Percentiles rank a stretch among this genome's conserved stretches.
phyloP scores from a whole-genome alignment of 306 rosid species.

The Begonia peltatifolia region DNA sequence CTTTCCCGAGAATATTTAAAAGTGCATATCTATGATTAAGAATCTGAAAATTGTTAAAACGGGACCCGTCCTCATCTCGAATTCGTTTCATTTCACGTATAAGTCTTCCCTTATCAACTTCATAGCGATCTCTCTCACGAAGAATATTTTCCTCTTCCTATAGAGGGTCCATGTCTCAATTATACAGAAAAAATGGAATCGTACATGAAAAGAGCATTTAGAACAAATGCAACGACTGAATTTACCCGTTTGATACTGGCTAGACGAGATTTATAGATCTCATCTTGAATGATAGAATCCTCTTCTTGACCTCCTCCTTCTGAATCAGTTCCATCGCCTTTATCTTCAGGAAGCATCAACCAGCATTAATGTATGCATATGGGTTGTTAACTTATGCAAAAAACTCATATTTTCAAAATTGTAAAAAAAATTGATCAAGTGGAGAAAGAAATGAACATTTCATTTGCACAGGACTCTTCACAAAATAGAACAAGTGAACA shows the following conservation, averaged over 20 bases:
- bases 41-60: constrained; percentile 96
- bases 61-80: constrained; percentile 99
- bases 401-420: background rate
- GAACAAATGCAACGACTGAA: constrained; percentile 1
- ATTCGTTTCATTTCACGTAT: constrained; percentile 99
- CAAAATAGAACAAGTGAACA: too few relatives aligned
- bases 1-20: constrained; percentile 97
- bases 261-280: constrained; percentile 78
- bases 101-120: constrained; percentile 86
- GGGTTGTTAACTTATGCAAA: background rate
- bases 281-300: constrained; percentile 71
- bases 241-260: constrained; percentile 93
- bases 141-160: constrained; percentile 82
- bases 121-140: constrained; percentile 94
- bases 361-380: constrained; percentile 1
- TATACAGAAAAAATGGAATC: background rate
- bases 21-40: constrained; percentile 81
- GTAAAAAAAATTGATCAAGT: background rate
- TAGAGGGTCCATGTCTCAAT: constrained; percentile 7
- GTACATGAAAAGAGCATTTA: background rate
- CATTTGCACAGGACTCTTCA: too few relatives aligned
- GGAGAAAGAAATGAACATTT: too few relatives aligned
- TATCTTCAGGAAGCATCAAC: constrained; percentile 32
- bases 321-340: constrained; percentile 56
- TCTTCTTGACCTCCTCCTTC: constrained; percentile 69